Percentiles rank a stretch among this genome's conserved stretches.
phyloP scores from a whole-genome alignment of 768 basidiomycete genomes.

The Panus rudis region DNA sequence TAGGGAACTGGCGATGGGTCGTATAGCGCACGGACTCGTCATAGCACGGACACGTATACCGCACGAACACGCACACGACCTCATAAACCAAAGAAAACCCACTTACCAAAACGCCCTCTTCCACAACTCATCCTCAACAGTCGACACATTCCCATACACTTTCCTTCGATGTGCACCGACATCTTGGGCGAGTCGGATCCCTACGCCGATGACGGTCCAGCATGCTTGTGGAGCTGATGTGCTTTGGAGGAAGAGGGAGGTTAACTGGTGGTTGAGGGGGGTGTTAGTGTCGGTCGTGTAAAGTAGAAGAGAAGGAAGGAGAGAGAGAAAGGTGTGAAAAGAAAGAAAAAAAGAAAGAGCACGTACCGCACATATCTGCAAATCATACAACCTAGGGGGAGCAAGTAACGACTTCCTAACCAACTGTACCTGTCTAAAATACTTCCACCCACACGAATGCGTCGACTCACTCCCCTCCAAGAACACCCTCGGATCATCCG shows the following conservation, averaged over 20 bases:
- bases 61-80: no score
- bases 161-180: constrained; percentile 61
- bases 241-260: constrained; percentile 34
- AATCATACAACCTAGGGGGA: constrained; percentile 10
- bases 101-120: constrained; percentile 59
- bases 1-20: no score
- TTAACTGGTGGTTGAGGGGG: constrained; percentile 26
- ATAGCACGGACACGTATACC: no score
- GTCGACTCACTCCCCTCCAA: constrained; percentile 9
- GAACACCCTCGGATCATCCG: constrained; percentile 37
- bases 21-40: no score
- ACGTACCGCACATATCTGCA: constrained; percentile 7
- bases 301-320: constrained; percentile 13
- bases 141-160: constrained; percentile 31
- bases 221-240: constrained; percentile 41
- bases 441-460: constrained; percentile 37
- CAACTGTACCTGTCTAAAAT: constrained; percentile 33
- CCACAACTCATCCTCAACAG: constrained; percentile 64
- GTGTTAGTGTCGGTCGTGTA: constrained; percentile 12
- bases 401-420: constrained; percentile 25
- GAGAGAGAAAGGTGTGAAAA: no score
- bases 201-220: constrained; percentile 55
- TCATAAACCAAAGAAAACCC: background rate
- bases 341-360: background rate
- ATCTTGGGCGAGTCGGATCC: constrained; percentile 65